Evolutionary conservation across 345 rosid genomes (phyloP).

Genomic region (Laguncularia racemosa): DNA sequence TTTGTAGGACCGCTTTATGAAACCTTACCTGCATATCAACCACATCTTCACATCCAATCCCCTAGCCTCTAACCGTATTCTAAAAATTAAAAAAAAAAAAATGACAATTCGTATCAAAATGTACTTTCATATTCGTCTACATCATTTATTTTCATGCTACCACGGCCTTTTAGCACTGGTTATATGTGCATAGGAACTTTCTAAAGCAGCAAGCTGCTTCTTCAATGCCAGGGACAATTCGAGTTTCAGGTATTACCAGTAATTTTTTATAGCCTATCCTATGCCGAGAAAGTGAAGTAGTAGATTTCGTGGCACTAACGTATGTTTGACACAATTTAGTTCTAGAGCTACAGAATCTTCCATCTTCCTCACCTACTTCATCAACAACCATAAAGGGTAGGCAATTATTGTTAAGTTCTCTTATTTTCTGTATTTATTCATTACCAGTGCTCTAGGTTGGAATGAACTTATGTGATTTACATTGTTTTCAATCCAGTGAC

Average conservation of each 20-base stretch:
- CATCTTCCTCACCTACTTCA: constrained; percentile 36
- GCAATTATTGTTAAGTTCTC: constrained; percentile 1
- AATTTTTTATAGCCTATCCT: background rate
- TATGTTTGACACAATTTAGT: constrained; percentile 30
- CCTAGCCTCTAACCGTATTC: too few species aligned
- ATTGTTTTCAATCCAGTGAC: constrained; percentile 43
- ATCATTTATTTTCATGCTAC: background rate
- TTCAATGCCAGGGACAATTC: constrained; percentile 87
- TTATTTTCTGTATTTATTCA: background rate
- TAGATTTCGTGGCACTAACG: background rate
- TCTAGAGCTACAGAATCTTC: constrained; percentile 43
- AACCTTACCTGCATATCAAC: constrained; percentile 28
- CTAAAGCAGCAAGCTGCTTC: background rate
- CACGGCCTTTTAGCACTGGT: background rate
- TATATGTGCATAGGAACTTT: background rate
- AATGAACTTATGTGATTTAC: constrained; percentile 6
- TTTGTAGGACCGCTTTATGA: constrained; percentile 32
- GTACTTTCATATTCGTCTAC: background rate
- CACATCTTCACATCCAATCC: constrained; percentile 26
- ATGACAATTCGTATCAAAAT: too few species aligned
- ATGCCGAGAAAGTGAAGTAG: background rate
- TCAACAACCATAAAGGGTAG: constrained; percentile 54
- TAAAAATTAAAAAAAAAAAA: too few species aligned
- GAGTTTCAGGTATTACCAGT: constrained; percentile 58
- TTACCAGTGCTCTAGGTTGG: constrained; percentile 1